Base-by-base conservation (phyloP, 225 moss, liverwort and hornwort genomes). In the Marchantia paleacea region DNA sequence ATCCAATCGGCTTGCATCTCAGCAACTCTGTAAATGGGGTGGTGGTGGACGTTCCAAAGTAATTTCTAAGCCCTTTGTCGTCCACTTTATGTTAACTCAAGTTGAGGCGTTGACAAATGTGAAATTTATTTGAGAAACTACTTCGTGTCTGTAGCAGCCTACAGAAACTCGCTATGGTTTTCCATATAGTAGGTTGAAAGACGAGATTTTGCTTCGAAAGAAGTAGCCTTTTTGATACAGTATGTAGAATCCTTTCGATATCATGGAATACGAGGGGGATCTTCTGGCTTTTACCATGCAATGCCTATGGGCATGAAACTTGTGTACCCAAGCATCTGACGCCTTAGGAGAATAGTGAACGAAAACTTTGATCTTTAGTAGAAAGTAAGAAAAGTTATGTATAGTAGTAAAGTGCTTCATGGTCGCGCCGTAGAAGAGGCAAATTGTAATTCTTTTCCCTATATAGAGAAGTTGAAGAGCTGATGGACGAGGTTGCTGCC, bases 1-100 rank as follows among this genome's bases (percentile, higher is more conserved):
- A 99, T 75, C 90, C 91, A 62, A 87, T 99, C 60, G 91, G 95
- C 68, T 89, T 89, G 75, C 99, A 99, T 84, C 89, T 99, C 88
- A 87, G 87, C 65, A 86, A 90, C 29, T 80, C 82, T 73, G 85
- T 84, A 78, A 81, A 89, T 82, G n/a, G n/a, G n/a, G 81, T 87
- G 30, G 55, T 86, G 31, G 78, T 93, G 82, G 87, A 93, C 70
- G 66, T 92, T 64, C 87, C 90, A 77, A 67, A 80, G 96, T 92
- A 52, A 86, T 90, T 83, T 69, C 61, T 48, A 30, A 75, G 1
- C 73, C 69, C 47, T 57, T 52, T 24, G 58, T 3, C 15, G 52
- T 74, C 74, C 72, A 72, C 12, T 51, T 11, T 72, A 49, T 7
- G 47, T 70, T 69, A 16, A 7, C 14, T 5, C 31, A 18, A n/a